Percentiles rank a stretch among this genome's conserved stretches.
Evolutionary conservation across 169 alveolate species (phyloP).

Genomic region (Plasmodium gaboni): DNA sequence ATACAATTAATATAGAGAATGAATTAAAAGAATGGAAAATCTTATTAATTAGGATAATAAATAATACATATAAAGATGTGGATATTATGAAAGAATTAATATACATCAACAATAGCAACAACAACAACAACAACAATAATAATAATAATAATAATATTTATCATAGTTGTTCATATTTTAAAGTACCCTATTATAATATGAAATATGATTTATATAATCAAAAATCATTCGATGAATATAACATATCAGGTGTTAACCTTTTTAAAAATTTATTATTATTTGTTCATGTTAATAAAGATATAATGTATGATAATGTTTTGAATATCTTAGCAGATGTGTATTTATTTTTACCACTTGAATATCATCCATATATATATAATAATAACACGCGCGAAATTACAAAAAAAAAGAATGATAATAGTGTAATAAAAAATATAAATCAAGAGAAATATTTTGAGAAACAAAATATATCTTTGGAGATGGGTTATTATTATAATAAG

Average conservation of each 20-base stretch:
- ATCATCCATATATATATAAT: conserved; percentile 65
- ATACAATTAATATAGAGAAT: conserved; percentile 3
- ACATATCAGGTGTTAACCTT: conserved; percentile 52
- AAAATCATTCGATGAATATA: conserved; percentile 19
- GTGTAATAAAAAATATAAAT: background rate
- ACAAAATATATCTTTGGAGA: background rate
- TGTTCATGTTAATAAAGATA: conserved; percentile 15
- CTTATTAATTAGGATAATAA: conserved; percentile 14
- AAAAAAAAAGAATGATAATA: background rate
- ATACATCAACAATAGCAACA: background rate
- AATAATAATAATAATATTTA: too few relatives aligned
- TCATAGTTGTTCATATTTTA: too few relatives aligned
- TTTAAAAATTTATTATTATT: conserved; percentile 56
- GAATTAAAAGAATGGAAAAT: conserved; percentile 23
- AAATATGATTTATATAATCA: conserved; percentile 28
- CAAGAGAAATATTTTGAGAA: background rate
- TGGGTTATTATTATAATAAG: conserved; percentile 52
- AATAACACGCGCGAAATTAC: background rate
- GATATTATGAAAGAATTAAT: conserved; percentile 24
- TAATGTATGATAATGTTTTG: conserved; percentile 35
- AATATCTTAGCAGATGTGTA: conserved; percentile 17
- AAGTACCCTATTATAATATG: background rate
- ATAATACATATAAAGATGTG: conserved; percentile 10
- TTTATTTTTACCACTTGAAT: conserved; percentile 23
- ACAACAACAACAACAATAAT: background rate